Evolutionary conservation across 306 rosid species (phyloP), one percentile per base, ranked within the genome.

Genomic region (Calophaca sinica): DNA sequence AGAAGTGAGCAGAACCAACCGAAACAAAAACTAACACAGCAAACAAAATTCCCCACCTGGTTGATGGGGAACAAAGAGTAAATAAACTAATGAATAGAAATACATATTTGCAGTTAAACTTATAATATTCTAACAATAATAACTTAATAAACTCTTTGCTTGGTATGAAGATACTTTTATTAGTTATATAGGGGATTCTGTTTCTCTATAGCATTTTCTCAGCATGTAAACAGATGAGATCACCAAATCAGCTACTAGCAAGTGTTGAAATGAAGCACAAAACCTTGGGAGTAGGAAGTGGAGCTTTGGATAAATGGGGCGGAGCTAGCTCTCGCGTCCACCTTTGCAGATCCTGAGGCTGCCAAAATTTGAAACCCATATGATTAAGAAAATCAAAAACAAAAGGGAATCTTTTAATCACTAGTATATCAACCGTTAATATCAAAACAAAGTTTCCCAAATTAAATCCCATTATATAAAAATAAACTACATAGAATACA

Each of bases 261-360:
- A 78, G 46, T 1, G 42, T 70, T 58, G 29, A 14, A 35, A 59
- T 59, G 79, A 79, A 82, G 78, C 48, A 75, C 72, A 49, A 84
- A 83, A 94, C 99, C 99, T 94, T 90, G 79, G 86, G 89, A 77
- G 94, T 81, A 70, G 90, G 78, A 62, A 84, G 78, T 54, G 88
- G 94, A 62, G 86, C 85, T 80, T 93, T 93, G 20, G 87, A 88
- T 68, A 89, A 66, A 86, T 88, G 91, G 14, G 91, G 97, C 3
- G 99, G 97, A 58, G 91, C 82, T 9, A 92, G 77, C 92, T 94
- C 99, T 69, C 78, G 87, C 7, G 88, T 92, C 97, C 96, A 92
- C 79, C 96, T 92, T 82, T 94, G 97, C 75, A 60, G 69, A 65
- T 82, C 96, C 73, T 61, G 89, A 84, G 74, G 59, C 96, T 90